phyloP scores from a whole-genome alignment of 2,329 filamentous ascomycete genomes.

The Ascochyta pisi region DNA sequence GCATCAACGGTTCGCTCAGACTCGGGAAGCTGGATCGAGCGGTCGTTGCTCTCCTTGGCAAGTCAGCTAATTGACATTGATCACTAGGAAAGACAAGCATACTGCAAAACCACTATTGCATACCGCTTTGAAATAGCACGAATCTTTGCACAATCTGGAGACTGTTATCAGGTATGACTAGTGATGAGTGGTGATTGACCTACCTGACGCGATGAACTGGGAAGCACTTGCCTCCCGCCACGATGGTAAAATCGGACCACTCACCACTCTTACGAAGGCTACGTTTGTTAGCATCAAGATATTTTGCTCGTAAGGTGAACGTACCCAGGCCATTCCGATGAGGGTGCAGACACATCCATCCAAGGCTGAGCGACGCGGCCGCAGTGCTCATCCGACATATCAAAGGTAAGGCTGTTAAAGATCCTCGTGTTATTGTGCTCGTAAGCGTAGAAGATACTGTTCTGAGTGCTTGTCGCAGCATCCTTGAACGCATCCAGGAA shows the following conservation, averaged over 20 bases:
- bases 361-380: neutral
- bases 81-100: neutral
- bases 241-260: slow-evolving; percentile 30
- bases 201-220: slow-evolving; percentile 29
- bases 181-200: neutral
- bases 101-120: slow-evolving; percentile 27
- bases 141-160: slow-evolving; percentile 24
- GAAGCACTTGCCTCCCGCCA: slow-evolving; percentile 23
- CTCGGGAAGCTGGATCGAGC: slow-evolving; percentile 24
- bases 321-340: slow-evolving; percentile 22
- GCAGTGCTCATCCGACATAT: slow-evolving; percentile 19
- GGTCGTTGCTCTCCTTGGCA: slow-evolving; percentile 18
- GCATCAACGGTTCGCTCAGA: slow-evolving; percentile 13
- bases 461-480: slow-evolving; percentile 15
- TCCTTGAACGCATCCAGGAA: slow-evolving; percentile 22
- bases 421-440: slow-evolving; percentile 12
- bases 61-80: slow-evolving; percentile 6
- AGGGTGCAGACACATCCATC: slow-evolving; percentile 6
- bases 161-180: neutral
- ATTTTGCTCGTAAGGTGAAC: neutral
- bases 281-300: neutral
- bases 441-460: slow-evolving; percentile 19
- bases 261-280: slow-evolving; percentile 27
- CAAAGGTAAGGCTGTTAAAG: slow-evolving; percentile 18
- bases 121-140: slow-evolving; percentile 28